phyloP scores from a whole-genome alignment of 192 early-diverging fungal species.

The Oehlia diaphana region DNA sequence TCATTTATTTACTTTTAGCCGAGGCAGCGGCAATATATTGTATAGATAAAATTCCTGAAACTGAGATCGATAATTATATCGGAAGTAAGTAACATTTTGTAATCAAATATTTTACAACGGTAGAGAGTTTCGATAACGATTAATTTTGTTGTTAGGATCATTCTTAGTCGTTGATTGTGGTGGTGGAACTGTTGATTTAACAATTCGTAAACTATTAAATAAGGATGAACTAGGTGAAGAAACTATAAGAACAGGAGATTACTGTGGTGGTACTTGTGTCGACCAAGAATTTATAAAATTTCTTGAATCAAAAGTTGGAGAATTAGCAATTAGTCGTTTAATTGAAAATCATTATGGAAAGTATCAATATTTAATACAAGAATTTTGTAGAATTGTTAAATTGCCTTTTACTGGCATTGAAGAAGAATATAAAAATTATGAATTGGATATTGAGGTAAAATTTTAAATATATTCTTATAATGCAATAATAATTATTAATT shows the following conservation, averaged over 20 bases:
- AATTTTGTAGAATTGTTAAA: neutral
- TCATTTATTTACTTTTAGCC: neutral
- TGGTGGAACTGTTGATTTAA: conserved; percentile 37
- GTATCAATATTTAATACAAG: conserved; percentile 13
- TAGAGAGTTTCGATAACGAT: too few species aligned
- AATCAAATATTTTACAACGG: too few species aligned
- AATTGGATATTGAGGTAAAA: neutral
- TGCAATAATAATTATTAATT: too few species aligned
- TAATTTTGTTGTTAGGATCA: neutral
- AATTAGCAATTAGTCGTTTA: neutral
- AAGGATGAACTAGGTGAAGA: neutral
- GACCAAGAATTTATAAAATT: conserved; percentile 19
- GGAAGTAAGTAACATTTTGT: neutral
- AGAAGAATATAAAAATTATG: neutral
- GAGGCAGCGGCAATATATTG: conserved; percentile 28
- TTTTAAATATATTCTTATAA: too few species aligned
- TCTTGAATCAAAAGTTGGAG: conserved; percentile 7
- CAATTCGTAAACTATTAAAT: conserved; percentile 3
- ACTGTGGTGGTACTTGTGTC: conserved; percentile 3
- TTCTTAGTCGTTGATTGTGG: conserved; percentile 29
- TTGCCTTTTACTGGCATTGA: neutral
- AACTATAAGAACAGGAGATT: neutral
- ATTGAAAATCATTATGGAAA: conserved; percentile 5
- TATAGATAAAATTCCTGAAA: neutral
- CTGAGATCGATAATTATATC: neutral